Percentiles rank a stretch among this genome's conserved stretches.
These are phyloP conservation scores for Cyberlindnera amylophila DNA, from an alignment of 805 yeast species.

Conservation along the genomic window DNA sequence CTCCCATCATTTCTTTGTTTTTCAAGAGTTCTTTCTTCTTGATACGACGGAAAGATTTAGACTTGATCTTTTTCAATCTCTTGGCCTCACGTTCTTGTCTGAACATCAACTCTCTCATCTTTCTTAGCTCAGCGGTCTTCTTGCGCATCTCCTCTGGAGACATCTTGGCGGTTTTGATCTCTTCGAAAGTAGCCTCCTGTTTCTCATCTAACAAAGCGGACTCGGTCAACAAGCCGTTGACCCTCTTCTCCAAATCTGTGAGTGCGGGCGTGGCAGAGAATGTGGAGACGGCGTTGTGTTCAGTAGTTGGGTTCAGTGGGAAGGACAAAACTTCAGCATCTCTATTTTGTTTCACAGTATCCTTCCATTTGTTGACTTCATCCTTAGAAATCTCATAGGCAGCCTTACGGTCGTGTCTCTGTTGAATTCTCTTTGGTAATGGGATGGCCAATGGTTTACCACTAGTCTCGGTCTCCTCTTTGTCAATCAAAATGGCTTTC, in stretches of 20 bases:
- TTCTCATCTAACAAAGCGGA: slow-evolving; percentile 70
- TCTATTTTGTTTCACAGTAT: slow-evolving; percentile 71
- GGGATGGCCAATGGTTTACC: slow-evolving; percentile 68
- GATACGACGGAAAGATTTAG: slow-evolving; percentile 82
- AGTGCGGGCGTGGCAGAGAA: slow-evolving; percentile 42
- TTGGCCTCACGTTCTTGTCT: slow-evolving; percentile 90
- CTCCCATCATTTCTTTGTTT: slow-evolving; percentile 65
- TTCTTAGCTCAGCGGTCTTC: slow-evolving; percentile 76
- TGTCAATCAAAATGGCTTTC: slow-evolving; percentile 45
- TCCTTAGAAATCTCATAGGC: slow-evolving; percentile 87
- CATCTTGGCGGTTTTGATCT: slow-evolving; percentile 75
- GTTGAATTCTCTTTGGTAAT: slow-evolving; percentile 79
- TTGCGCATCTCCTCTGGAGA: slow-evolving; percentile 74
- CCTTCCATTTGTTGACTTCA: slow-evolving; percentile 87
- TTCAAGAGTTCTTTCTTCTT: slow-evolving; percentile 78
- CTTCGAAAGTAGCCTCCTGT: slow-evolving; percentile 81
- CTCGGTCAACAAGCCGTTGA: slow-evolving; percentile 54
- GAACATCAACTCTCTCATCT: slow-evolving; percentile 95
- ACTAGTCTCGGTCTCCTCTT: slow-evolving; percentile 32
- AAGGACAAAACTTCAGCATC: slow-evolving; percentile 82
- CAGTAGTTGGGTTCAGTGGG: slow-evolving; percentile 53
- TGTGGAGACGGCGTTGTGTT: slow-evolving; percentile 48
- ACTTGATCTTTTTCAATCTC: slow-evolving; percentile 90
- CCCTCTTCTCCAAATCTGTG: slow-evolving; percentile 64
- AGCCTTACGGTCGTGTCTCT: slow-evolving; percentile 79